Evolutionary conservation across 2,329 filamentous ascomycete species (phyloP), one percentile per base, ranked within the genome.

Genomic region (Botrytis pseudocinerea): DNA sequence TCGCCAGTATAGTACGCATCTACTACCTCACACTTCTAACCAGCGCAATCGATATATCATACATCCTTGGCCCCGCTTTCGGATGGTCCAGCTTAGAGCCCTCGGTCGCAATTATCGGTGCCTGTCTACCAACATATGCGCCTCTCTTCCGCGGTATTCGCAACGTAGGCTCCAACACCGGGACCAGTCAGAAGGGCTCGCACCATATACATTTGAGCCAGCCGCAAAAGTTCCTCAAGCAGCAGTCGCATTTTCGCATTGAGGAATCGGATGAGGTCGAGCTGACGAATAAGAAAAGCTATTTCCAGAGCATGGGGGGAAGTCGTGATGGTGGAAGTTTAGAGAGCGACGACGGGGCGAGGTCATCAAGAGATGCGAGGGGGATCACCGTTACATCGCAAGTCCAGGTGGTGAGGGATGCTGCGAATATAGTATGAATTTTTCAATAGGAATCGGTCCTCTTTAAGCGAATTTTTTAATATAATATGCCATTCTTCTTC

Each of bases 1-100:
- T 68, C 6, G 64, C 64, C 64, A 68, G 64, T 51, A 54, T 68
- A 68, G 46, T 68, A 54, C 64, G 64, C 64, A 68, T 68, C 64
- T 54, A 68, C 32, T 68, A 54, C 64, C 64, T 68, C 22, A 54
- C n/a, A 32, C 44, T 5, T 1, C 46, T 68, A 22, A 68, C 64
- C 32, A 68, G 32, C 28, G 64, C 44, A 51, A 10, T 54, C 44
- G 64, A 68, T 22, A n/a, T 68, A 68, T 4, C 64, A 68, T 68
- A 40, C 64, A 68, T 68, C 44, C 64, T 68, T 68, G 64, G 64
- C 12, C 64, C 64, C 22, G 46, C 64, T 7, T 68, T 68, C 32
- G 64, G 28, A 2, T 68, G 64, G 64, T 68, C 64, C 22, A 68
- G 64, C 46, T 40, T 68, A 44, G 64, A 68, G 44, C 64, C 64